Evolutionary conservation across 495 filamentous ascomycete species (phyloP), one percentile per base, ranked within the genome.

Genomic region (Extremus antarcticus): DNA sequence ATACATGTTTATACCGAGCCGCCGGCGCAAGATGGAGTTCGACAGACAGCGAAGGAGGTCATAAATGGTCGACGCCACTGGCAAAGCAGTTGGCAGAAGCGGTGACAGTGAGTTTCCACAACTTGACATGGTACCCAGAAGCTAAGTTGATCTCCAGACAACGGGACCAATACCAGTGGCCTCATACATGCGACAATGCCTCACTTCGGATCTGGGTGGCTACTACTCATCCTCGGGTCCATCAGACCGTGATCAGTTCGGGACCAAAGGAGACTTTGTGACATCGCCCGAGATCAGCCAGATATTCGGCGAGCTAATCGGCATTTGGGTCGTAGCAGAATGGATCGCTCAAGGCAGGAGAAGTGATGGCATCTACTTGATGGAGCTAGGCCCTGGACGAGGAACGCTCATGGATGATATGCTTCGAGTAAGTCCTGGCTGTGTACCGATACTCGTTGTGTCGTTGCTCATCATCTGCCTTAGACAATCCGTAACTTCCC

Each of bases 351-450:
- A 97, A 66, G 90, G 89, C 8, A 74, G 77, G 50, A 80, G 72
- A 47, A 80, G 67, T 51, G 75, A 76, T 32, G 85, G 86, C 22
- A 81, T 95, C 17, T 83, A 96, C 61, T 69, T 98, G 53, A 85
- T 98, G 60, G 92, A 98, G 67, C 81, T 96, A 57, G 92, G 92
- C 0, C 92, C 92, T 17, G 92, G 92, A 17, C 83, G 92, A 67
- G 92, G 92, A 41, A 98, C 92, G 11, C 73, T 98, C 63, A 97
- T 98, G 92, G 87, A 87, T 74, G 92, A 98, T 78, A 86, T 95
- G 74, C 69, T 97, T 61, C 76, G 92, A 59, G 90, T 94, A 74
- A 79, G 47, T 43, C 21, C 43, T n/a, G 0, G 38, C 3, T 25
- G 17, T 47, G 15, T 40, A 7, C 19, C 2, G 40, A 51, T 25